phyloP scores from a whole-genome alignment of 2,329 filamentous ascomycete genomes.

The Ceratocystis ficicola region DNA sequence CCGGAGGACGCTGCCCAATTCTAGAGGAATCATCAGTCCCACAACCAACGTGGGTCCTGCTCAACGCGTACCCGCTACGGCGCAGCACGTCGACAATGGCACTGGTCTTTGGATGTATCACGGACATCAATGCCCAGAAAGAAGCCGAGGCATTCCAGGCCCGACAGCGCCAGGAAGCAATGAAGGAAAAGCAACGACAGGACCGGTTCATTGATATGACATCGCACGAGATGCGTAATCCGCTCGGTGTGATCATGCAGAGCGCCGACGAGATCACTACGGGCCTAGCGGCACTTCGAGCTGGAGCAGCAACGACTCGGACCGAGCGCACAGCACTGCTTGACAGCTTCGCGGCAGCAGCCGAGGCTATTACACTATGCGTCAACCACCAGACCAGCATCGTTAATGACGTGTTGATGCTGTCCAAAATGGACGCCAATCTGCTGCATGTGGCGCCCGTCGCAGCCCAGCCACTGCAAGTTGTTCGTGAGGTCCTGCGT shows the following conservation, averaged over 20 bases:
- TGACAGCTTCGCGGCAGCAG: conserved; percentile 54
- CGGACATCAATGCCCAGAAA: conserved; percentile 77
- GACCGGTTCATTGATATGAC: conserved; percentile 65
- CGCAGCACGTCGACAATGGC: conserved; percentile 52
- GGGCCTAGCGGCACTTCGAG: conserved; percentile 36
- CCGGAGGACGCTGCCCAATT: no score
- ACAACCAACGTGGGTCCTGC: conserved; percentile 48
- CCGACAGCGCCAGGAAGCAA: conserved; percentile 64
- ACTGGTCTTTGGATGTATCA: conserved; percentile 68
- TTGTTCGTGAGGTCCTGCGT: conserved; percentile 57
- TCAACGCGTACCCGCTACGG: conserved; percentile 64
- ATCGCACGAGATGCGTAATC: conserved; percentile 66
- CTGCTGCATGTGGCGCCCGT: conserved; percentile 59
- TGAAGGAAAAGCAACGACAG: conserved; percentile 63
- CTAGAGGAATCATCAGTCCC: no score
- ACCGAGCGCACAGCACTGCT: conserved; percentile 37
- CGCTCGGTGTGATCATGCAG: conserved; percentile 60
- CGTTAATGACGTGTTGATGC: conserved; percentile 53
- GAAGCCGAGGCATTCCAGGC: conserved; percentile 72
- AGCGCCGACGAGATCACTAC: conserved; percentile 60
- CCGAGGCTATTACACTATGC: conserved; percentile 71
- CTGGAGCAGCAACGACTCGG: conserved; percentile 29
- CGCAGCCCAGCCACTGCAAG: conserved; percentile 53
- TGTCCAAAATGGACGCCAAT: conserved; percentile 59
- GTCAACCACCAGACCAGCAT: conserved; percentile 67